Conservation (phyloP, 306 rosid species). For the Urtica urens region DNA sequence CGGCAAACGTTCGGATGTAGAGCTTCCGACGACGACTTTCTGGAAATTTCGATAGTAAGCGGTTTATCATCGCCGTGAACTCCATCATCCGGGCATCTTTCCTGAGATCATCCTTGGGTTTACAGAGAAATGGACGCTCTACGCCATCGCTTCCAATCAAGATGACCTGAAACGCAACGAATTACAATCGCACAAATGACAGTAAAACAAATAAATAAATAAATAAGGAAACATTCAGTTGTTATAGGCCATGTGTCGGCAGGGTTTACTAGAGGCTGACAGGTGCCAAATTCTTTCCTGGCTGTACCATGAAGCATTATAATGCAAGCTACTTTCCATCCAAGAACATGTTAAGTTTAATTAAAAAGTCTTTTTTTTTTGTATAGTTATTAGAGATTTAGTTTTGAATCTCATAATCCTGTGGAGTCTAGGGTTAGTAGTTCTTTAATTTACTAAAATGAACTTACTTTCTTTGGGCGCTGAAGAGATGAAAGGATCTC, state of each 20-base stretch:
- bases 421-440: not conserved
- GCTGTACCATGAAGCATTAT: too few species aligned
- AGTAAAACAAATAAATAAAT: not conserved
- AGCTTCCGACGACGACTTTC: constrained; percentile 92
- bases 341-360: not conserved
- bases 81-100: constrained; percentile 99
- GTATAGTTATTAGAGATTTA: not conserved
- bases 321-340: too few species aligned
- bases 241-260: not conserved
- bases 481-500: constrained; percentile 97
- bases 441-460: not conserved
- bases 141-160: constrained; percentile 89
- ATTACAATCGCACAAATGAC: too few species aligned
- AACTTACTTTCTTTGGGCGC: constrained; percentile 78
- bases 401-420: not conserved
- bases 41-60: constrained; percentile 80
- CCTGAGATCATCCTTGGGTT: constrained; percentile 98
- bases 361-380: too few species aligned
- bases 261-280: not conserved
- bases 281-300: too few species aligned
- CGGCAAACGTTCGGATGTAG: constrained; percentile 90
- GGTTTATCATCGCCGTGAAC: constrained; percentile 91
- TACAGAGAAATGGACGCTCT: constrained; percentile 80
- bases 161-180: constrained; percentile 52
- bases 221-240: not conserved